Conservation (phyloP, 768 basidiomycete genomes). For the Pleurotus cornucopiae region DNA sequence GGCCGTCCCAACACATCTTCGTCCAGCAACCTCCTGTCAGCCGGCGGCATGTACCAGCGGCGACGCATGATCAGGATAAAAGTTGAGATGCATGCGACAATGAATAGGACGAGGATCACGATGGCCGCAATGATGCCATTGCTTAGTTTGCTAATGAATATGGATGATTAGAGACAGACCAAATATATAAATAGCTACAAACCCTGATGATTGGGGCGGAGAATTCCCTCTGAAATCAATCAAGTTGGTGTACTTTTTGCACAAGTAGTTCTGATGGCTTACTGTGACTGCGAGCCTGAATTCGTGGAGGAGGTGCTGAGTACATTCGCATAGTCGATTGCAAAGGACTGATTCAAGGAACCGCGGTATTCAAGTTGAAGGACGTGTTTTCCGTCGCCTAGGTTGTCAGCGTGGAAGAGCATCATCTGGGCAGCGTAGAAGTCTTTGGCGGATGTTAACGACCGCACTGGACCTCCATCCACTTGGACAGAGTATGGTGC, state of each 20-base stretch:
- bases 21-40: background rate
- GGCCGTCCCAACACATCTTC: background rate
- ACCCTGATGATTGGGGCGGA: background rate
- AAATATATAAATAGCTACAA: background rate
- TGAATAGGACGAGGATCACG: conserved; percentile 1
- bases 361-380: conserved; percentile 26
- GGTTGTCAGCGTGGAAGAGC: conserved; percentile 20
- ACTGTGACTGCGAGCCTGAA: background rate
- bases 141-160: background rate
- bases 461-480: conserved; percentile 22
- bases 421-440: conserved; percentile 21
- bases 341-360: conserved; percentile 14
- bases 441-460: conserved; percentile 18
- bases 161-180: too few relatives aligned
- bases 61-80: background rate
- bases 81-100: background rate
- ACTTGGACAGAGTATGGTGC: conserved; percentile 31
- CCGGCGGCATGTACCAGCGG: background rate
- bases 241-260: background rate
- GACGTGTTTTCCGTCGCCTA: conserved; percentile 18
- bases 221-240: too few relatives aligned
- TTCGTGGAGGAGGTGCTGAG: background rate
- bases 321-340: conserved; percentile 25
- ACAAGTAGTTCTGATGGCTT: background rate
- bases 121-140: conserved; percentile 3